These are phyloP conservation scores for thale cress (Arabidopsis thaliana) DNA, from an alignment of 345 rosid genomes.

Conservation along the genomic window TAIR10.1 NC_003070.9:27372001-27372500, in stretches of 20 bases:
- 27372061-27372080: conserved; percentile 26
- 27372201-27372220: not conserved
- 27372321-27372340: conserved; percentile 49
- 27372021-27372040: conserved; percentile 29
- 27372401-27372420: conserved; percentile 9
- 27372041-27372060: not conserved
- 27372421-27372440: not conserved
- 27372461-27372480: conserved; percentile 18
- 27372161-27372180: conserved; percentile 44
- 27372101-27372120: not conserved
- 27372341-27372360: conserved; percentile 11
- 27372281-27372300: conserved; percentile 48
- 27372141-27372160: not conserved
- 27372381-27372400: not conserved
- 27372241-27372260: not conserved
- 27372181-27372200: not conserved
- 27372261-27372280: conserved; percentile 43
- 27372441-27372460: not conserved
- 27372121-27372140: conserved; percentile 12
- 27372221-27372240: conserved; percentile 6
- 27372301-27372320: conserved; percentile 38
- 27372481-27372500: not conserved
- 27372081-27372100: not conserved
- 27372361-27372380: conserved; percentile 16
- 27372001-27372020: conserved; percentile 3